A percentile compares a stretch with the other conserved stretches of the same genome.
Conservation (phyloP, 495 filamentous ascomycete species). For the Ascobolus immersus region DNA sequence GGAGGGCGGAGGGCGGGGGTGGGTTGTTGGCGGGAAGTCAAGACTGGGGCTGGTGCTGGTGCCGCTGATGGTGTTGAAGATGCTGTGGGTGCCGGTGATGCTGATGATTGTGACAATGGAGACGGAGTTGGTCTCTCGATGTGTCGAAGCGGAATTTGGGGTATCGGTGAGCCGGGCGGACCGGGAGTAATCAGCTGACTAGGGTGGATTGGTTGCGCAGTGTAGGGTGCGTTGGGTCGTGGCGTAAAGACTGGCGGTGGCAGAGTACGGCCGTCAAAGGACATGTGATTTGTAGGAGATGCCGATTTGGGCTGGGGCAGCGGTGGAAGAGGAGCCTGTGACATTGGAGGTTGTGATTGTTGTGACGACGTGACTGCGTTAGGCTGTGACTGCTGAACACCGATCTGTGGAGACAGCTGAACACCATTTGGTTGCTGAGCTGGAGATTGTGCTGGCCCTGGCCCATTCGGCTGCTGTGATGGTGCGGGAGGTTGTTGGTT, state of each 20-base stretch:
- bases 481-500: not conserved
- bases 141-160: not conserved
- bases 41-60: conserved; percentile 13
- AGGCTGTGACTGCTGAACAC: conserved; percentile 1
- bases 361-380: not conserved
- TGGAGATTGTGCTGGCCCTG: no score
- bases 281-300: no score
- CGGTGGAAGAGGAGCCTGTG: not conserved
- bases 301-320: not conserved
- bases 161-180: not conserved
- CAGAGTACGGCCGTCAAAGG: no score
- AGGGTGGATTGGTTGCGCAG: not conserved
- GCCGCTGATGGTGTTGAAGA: conserved; percentile 6
- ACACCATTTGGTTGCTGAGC: no score
- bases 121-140: not conserved
- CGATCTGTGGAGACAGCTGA: no score
- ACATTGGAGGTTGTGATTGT: conserved; percentile 2
- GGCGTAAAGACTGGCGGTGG: no score
- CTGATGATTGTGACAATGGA: conserved; percentile 8
- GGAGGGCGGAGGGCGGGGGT: conserved; percentile 10
- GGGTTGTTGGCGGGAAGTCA: conserved; percentile 10
- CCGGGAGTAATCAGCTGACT: no score
- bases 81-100: conserved; percentile 5
- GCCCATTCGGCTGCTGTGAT: no score
- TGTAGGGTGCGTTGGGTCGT: not conserved